Evolutionary conservation across 225 moss, liverwort and hornwort species (phyloP), one percentile per base, ranked within the genome.

Genomic region (Takakia lepidozioides): DNA sequence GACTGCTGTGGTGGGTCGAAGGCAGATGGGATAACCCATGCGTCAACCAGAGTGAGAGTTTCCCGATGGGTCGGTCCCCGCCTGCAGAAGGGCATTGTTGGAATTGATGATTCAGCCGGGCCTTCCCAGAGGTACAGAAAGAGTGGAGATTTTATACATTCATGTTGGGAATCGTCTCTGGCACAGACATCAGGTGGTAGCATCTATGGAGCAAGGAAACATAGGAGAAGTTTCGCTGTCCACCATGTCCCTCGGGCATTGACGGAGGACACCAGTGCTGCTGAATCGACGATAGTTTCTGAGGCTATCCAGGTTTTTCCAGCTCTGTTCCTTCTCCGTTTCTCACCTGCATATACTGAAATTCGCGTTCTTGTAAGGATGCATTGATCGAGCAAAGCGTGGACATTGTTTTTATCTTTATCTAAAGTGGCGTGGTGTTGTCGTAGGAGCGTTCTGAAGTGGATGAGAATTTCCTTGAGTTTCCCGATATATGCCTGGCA

Each of bases 191-290:
- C 51, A 32, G 23, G 19, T 13, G 35, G 26, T 38, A 38, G 52
- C 26, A 27, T 26, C 37, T 24, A 25, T 27, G 52, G 37, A 52
- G 14, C 37, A 35, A 1, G 20, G 43, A 42, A 35, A 3, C 54
- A 10, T 9, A 27, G 66, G 8, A 52, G 2, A 38, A 38, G 48
- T 2, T 7, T 52, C 19, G 52, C 37, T 27, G 10, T 17, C 16
- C 47, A 29, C 29, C 3, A 20, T 44, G 50, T 9, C 10, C 38
- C 57, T 3, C 37, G 22, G 51, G 67, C 77, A 23, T 54, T 72
- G 35, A 46, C 67, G 39, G 71, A 72, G 43, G 66, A 71, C 37
- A 5, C 55, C 19, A 25, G 10, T 48, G 47, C 57, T 47, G 48
- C 45, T 25, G 36, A 26, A 2, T 21, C 46, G 46, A 25, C 61